Evolutionary conservation across 2,329 filamentous ascomycete species (phyloP).

Genomic region (Cordyceps pruinosa): DNA sequence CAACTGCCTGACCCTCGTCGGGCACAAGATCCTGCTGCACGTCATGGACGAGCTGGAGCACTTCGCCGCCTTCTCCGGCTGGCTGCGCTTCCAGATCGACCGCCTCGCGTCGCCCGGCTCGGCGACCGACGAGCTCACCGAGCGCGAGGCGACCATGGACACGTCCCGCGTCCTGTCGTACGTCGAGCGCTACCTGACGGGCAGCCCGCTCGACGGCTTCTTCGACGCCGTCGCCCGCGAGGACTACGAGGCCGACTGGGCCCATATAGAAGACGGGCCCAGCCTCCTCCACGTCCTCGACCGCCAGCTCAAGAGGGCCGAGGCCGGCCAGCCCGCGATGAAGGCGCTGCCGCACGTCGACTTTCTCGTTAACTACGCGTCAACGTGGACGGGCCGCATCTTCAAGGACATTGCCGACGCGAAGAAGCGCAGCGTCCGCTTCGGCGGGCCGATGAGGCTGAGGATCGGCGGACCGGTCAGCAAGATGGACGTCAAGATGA

Average conservation of each 20-base stretch:
- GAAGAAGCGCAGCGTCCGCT: constrained; percentile 60
- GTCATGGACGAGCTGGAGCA: constrained; percentile 71
- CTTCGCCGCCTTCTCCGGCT: constrained; percentile 72
- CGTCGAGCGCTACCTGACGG: constrained; percentile 62
- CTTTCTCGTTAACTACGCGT: constrained; percentile 54
- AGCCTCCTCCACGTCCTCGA: constrained; percentile 43
- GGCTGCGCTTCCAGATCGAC: constrained; percentile 80
- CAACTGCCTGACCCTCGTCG: constrained; percentile 66
- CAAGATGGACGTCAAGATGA: constrained; percentile 54
- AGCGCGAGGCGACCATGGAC: constrained; percentile 72
- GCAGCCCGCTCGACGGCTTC: constrained; percentile 58
- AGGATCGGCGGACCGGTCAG: constrained; percentile 37
- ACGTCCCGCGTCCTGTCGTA: constrained; percentile 68
- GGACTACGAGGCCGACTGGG: constrained; percentile 43
- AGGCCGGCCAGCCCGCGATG: constrained; percentile 38
- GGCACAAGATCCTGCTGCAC: constrained; percentile 63
- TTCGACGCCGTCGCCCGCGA: constrained; percentile 45
- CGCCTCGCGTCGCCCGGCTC: constrained; percentile 58
- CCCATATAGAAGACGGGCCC: constrained; percentile 36
- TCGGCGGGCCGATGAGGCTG: constrained; percentile 49
- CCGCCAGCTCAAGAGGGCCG: constrained; percentile 41
- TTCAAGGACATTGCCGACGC: constrained; percentile 64
- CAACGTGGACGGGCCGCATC: constrained; percentile 50
- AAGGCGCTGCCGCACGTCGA: constrained; percentile 54
- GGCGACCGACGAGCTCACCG: constrained; percentile 62